Evolutionary conservation across 192 early-diverging fungal genomes (phyloP).

Genomic region (Backusella liffmaniae): DNA sequence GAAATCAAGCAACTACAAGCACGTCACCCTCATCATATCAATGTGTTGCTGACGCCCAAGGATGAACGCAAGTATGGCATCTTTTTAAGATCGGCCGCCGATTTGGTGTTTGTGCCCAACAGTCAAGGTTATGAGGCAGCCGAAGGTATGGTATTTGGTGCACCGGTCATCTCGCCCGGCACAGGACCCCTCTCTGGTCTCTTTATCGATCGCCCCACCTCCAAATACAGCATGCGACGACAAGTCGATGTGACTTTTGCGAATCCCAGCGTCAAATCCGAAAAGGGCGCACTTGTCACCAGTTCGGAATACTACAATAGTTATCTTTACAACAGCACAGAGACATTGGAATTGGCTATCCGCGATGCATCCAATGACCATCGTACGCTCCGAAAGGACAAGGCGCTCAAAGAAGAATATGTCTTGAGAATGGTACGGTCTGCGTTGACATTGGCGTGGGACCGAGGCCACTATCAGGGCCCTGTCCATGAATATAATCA

Average conservation of each 20-base stretch:
- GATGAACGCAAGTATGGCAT: conserved; percentile 46
- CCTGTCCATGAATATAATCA: conserved; percentile 48
- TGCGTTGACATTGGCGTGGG: conserved; percentile 50
- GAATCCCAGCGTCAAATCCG: conserved; percentile 2
- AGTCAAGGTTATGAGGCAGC: not conserved
- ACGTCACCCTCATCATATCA: conserved; percentile 19
- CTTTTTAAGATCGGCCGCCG: conserved; percentile 51
- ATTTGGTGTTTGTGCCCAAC: conserved; percentile 11
- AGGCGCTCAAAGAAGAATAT: conserved; percentile 43
- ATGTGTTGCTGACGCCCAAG: conserved; percentile 39
- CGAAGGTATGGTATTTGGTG: conserved; percentile 11
- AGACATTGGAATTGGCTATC: conserved; percentile 37
- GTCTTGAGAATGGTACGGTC: conserved; percentile 41
- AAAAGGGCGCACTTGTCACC: conserved; percentile 19
- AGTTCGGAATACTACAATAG: conserved; percentile 41
- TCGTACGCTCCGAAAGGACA: conserved; percentile 17
- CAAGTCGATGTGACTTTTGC: not conserved
- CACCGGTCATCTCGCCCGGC: not conserved
- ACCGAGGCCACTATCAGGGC: conserved; percentile 36
- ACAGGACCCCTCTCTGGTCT: conserved; percentile 47
- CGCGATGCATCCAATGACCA: conserved; percentile 37
- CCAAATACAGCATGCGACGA: not conserved
- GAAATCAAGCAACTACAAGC: not conserved
- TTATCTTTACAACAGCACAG: conserved; percentile 34
- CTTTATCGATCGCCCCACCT: conserved; percentile 40